phyloP scores from a whole-genome alignment of 805 yeast species.

The Suhomyces faveliae region DNA sequence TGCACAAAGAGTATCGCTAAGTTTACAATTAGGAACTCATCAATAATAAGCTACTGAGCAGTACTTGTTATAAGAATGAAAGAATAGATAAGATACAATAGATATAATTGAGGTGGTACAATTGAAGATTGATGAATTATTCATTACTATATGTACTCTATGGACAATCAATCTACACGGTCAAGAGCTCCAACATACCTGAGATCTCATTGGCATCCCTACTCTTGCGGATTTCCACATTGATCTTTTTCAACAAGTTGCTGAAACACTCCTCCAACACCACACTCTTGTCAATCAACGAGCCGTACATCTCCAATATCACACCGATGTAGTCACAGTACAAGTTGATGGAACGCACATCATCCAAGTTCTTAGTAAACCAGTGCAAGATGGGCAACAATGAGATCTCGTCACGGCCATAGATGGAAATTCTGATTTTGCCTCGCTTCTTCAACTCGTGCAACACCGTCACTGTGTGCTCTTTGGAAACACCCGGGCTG shows the following conservation, averaged over 20 bases:
- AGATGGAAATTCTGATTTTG: constrained; percentile 76
- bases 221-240: constrained; percentile 70
- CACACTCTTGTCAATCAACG: constrained; percentile 69
- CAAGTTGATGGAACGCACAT: constrained; percentile 64
- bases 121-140: background rate
- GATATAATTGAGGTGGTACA: too few species aligned
- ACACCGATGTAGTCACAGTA: constrained; percentile 69
- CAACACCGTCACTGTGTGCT: constrained; percentile 76
- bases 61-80: too few species aligned
- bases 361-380: constrained; percentile 75
- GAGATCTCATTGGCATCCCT: constrained; percentile 85
- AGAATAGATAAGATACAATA: too few species aligned
- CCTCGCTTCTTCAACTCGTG: constrained; percentile 88
- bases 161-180: constrained; percentile 39
- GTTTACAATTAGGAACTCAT: too few species aligned
- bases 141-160: too few species aligned
- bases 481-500: constrained; percentile 72
- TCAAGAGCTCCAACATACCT: constrained; percentile 89
- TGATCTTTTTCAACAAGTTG: constrained; percentile 59
- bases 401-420: constrained; percentile 80
- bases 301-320: constrained; percentile 72
- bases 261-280: constrained; percentile 71
- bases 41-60: background rate
- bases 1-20: too few species aligned
- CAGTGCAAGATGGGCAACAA: constrained; percentile 85